A percentile compares a stretch with the other conserved stretches of the same genome.
Evolutionary conservation across 23 red algal genomes (phyloP).

Genomic region (Agarophyton chilense): DNA sequence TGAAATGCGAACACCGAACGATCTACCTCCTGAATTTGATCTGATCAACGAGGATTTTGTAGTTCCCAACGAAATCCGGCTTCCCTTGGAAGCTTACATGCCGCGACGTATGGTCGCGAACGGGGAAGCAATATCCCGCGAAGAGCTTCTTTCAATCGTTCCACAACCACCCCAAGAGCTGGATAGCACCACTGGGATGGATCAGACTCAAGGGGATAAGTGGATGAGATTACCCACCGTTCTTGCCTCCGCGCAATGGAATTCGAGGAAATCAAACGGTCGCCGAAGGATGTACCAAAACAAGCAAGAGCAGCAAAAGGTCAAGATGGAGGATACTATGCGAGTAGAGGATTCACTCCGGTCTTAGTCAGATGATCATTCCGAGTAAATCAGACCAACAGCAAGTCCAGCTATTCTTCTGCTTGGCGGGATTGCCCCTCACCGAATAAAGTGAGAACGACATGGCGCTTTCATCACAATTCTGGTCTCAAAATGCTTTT

Average conservation of each 20-base stretch:
- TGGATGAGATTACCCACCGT: slow-evolving; percentile 32
- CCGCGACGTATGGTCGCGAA: slow-evolving; percentile 35
- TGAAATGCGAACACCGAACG: neutral
- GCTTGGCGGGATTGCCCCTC: neutral
- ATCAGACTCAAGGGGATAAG: neutral
- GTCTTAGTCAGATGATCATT: neutral
- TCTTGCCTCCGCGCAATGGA: slow-evolving; percentile 25
- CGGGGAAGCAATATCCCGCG: neutral
- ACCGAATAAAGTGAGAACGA: neutral
- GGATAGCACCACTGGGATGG: no score
- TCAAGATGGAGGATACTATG: neutral
- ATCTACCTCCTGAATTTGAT: slow-evolving; percentile 2
- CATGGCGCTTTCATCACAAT: neutral
- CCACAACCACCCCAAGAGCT: neutral
- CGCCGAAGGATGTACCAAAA: neutral
- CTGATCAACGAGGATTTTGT: slow-evolving; percentile 13
- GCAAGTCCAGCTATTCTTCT: neutral
- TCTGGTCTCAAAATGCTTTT: no score
- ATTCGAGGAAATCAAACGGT: slow-evolving; percentile 27
- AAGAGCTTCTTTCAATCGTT: slow-evolving; percentile 21
- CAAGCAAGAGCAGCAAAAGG: neutral
- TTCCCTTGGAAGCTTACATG: slow-evolving; percentile 68
- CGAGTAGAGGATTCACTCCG: neutral
- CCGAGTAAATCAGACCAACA: neutral
- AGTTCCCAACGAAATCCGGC: slow-evolving; percentile 54